These are phyloP conservation scores for Paraleonurus japonicus DNA, from an alignment of 257 asterid species.

Conservation along the genomic window DNA sequence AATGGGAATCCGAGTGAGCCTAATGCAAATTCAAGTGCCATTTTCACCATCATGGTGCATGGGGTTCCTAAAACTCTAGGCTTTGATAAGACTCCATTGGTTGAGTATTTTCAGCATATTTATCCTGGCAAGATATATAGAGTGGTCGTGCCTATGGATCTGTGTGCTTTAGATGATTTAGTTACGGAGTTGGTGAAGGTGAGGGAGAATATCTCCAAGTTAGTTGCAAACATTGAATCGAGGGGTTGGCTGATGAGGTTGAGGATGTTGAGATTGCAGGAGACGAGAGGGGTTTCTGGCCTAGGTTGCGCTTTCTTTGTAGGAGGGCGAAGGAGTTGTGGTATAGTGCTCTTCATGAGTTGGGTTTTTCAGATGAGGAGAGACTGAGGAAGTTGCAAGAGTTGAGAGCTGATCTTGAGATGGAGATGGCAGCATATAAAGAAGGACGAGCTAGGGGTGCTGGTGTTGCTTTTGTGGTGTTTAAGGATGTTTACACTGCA, in stretches of 20 bases:
- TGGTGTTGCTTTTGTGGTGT: constrained; percentile 94
- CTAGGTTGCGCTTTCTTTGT: constrained; percentile 38
- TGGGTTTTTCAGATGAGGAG: constrained; percentile 92
- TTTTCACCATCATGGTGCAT: constrained; percentile 80
- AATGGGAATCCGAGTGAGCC: constrained; percentile 77
- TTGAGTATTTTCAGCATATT: constrained; percentile 78
- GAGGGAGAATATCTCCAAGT: constrained; percentile 69
- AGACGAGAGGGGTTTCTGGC: constrained; percentile 44
- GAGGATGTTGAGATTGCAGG: constrained; percentile 40
- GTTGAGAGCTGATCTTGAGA: constrained; percentile 89
- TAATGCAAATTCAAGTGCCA: constrained; percentile 61
- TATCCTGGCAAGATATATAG: constrained; percentile 85
- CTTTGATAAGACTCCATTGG: constrained; percentile 67
- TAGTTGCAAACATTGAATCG: constrained; percentile 69
- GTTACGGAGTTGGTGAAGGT: constrained; percentile 83
- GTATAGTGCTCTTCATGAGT: constrained; percentile 52
- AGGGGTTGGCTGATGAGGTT: constrained; percentile 50
- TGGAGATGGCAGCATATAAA: constrained; percentile 98
- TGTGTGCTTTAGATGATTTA: constrained; percentile 93
- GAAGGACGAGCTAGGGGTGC: constrained; percentile 98
- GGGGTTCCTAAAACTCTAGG: constrained; percentile 89
- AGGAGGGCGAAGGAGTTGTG: constrained; percentile 63
- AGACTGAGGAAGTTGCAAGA: constrained; percentile 90
- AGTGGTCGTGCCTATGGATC: constrained; percentile 93
- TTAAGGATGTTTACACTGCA: constrained; percentile 87